Base-by-base conservation (phyloP, 2,329 filamentous ascomycete genomes). In the Escovopsis sp. region DNA sequence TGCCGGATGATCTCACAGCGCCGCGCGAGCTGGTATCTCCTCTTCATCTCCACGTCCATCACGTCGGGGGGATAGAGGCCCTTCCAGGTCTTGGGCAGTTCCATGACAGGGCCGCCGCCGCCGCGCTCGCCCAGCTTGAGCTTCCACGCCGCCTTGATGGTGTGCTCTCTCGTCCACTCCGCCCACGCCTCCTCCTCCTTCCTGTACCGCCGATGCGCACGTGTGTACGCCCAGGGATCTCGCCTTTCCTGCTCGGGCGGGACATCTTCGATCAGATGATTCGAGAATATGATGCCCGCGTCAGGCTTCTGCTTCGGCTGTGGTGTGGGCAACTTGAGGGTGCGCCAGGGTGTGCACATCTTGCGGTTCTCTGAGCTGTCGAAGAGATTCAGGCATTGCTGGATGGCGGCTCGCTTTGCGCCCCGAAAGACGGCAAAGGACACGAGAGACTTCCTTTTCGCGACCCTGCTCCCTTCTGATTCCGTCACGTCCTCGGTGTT, bases 381-480 rank as follows among this genome's bases (percentile, higher is more conserved):
- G 37, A 68, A 59, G 11, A 55, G 45, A 34, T 60, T 59, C 29
- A 71, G 55, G 14, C 57, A 58, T 27, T 61, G 58, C 47, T 71
- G 66, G 16, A 71, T 52, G 14, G 60, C 67, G 7, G 66, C 68
- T 36, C 69, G 63, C 35, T 62, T 58, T 41, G 57, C 58, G 1
- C 67, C 68, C 10, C 65, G 64, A 40, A 64, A 59, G 3, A 39
- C 41, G 2, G 61, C 57, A 47, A 59, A 65, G 14, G 47, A 39
- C 11, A 47, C 34, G 27, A 56, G 48, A 2, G 44, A 43, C 15
- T 49, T 46, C 10, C 40, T 39, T 7, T 27, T 39, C 41, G 53
- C 37, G 13, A 37, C 16, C 5, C 34, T 27, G 14, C 34, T 25
- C 30, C 31, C 30, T 8, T 30, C 33, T 7, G 16, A 29, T 7